These are phyloP conservation scores for Aurantiochytrium sp. DNA, from an alignment of 108 stramenopile genomes.

Conservation along the genomic window DNA sequence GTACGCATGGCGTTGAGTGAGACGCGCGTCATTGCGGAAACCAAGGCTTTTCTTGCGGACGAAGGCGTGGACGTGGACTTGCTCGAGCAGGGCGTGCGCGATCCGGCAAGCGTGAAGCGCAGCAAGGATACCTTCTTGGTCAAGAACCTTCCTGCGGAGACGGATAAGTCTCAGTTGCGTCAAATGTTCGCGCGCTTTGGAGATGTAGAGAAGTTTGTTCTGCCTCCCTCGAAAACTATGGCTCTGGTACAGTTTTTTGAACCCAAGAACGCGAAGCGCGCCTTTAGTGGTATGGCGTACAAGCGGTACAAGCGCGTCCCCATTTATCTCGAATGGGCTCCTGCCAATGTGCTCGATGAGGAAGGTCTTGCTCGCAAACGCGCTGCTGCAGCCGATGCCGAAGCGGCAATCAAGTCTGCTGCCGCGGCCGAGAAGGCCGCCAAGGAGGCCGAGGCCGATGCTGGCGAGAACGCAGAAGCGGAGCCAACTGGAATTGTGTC, in stretches of 20 bases:
- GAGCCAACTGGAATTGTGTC: background rate
- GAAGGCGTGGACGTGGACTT: constrained; percentile 81
- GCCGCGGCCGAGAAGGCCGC: background rate
- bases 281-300: constrained; percentile 73
- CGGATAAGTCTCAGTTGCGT: constrained; percentile 67
- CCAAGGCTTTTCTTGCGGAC: constrained; percentile 69
- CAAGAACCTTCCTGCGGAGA: constrained; percentile 88
- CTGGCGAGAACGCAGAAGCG: background rate
- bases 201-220: constrained; percentile 51
- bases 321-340: constrained; percentile 96
- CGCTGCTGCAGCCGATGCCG: constrained; percentile 20
- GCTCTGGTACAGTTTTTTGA: constrained; percentile 84
- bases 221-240: constrained; percentile 76
- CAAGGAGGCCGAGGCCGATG: background rate
- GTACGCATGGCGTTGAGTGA: constrained; percentile 88
- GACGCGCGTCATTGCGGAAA: constrained; percentile 86
- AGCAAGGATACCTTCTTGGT: constrained; percentile 79
- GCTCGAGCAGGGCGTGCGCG: constrained; percentile 43
- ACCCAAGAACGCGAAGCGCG: constrained; percentile 71
- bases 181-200: constrained; percentile 72
- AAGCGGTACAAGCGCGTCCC: constrained; percentile 85
- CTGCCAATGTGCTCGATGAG: constrained; percentile 42
- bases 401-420: background rate
- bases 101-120: constrained; percentile 38
- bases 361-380: background rate